A percentile compares a stretch with the other conserved stretches of the same genome.
phyloP scores from a whole-genome alignment of 192 early-diverging fungal genomes.

The Spizellomyces sp. region DNA sequence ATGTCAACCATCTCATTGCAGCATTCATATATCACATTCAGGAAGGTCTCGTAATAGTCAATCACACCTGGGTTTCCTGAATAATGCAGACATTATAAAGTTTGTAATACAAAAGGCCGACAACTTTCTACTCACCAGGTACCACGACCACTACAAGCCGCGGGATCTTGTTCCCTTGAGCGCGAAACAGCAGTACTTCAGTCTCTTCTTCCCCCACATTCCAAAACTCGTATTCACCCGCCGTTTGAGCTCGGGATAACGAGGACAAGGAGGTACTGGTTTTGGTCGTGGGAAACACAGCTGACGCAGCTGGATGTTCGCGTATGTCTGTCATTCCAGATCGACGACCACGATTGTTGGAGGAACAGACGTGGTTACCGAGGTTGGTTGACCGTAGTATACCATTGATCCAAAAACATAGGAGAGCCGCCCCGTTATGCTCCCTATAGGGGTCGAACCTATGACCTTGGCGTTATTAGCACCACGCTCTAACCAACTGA shows the following conservation, averaged over 20 bases:
- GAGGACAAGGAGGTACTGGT: too few relatives aligned
- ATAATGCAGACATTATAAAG: slow-evolving; percentile 16
- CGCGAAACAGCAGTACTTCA: background rate
- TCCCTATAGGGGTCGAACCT: too few relatives aligned
- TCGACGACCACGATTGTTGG: too few relatives aligned
- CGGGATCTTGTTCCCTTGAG: background rate
- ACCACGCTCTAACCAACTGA: too few relatives aligned
- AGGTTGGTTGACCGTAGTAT: too few relatives aligned
- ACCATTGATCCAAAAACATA: too few relatives aligned
- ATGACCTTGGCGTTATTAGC: too few relatives aligned
- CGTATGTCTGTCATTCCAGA: too few relatives aligned
- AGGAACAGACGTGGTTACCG: too few relatives aligned
- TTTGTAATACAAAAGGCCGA: background rate
- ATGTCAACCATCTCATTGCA: slow-evolving; percentile 6
- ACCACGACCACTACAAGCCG: slow-evolving; percentile 26
- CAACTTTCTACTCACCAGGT: slow-evolving; percentile 4
- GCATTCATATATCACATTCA: slow-evolving; percentile 33
- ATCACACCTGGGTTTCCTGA: slow-evolving; percentile 80
- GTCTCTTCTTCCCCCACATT: background rate
- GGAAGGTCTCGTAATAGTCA: slow-evolving; percentile 81
- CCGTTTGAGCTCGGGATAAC: background rate
- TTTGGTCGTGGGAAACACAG: too few relatives aligned
- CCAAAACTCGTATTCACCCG: slow-evolving; percentile 11
- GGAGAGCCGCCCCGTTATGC: too few relatives aligned
- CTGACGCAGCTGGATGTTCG: too few relatives aligned